These are phyloP conservation scores for Apiospora hydei DNA, from an alignment of 2,329 filamentous ascomycete species.

Conservation along the genomic window DNA sequence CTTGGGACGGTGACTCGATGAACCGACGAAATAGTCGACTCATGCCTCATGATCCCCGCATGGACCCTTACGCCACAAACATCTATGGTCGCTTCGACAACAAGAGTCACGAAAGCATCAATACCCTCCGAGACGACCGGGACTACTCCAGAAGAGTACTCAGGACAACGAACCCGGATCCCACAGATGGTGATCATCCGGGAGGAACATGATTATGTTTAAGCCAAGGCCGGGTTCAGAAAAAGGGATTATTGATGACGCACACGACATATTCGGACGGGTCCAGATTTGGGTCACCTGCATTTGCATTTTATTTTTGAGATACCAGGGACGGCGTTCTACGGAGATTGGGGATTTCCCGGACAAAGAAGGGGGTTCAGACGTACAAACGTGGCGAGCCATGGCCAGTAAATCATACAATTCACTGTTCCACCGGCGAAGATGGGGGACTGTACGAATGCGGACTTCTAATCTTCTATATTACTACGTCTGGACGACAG, in stretches of 20 bases:
- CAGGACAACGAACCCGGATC: conserved; percentile 70
- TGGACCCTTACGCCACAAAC: conserved; percentile 66
- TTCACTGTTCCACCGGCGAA: too few relatives aligned
- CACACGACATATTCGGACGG: conserved; percentile 14
- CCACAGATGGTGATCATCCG: conserved; percentile 41
- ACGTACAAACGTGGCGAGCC: neutral
- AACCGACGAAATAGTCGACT: conserved; percentile 61
- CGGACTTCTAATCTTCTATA: neutral
- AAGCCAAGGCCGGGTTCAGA: neutral
- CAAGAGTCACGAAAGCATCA: conserved; percentile 68
- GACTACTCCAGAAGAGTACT: conserved; percentile 70
- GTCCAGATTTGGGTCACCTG: conserved; percentile 16
- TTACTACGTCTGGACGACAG: neutral
- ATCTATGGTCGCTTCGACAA: conserved; percentile 62
- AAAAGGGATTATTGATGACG: conserved; percentile 17
- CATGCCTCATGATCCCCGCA: conserved; percentile 67
- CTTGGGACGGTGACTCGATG: conserved; percentile 49
- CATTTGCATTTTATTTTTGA: conserved; percentile 25
- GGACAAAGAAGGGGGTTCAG: conserved; percentile 17
- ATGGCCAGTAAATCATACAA: neutral
- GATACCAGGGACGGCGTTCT: conserved; percentile 25
- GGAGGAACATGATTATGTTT: conserved; percentile 29
- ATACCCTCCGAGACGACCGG: conserved; percentile 69
- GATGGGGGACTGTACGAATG: neutral
- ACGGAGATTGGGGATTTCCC: neutral